phyloP scores from a whole-genome alignment of 352 stramenopile species.

The Globisporangium okanoganense region DNA sequence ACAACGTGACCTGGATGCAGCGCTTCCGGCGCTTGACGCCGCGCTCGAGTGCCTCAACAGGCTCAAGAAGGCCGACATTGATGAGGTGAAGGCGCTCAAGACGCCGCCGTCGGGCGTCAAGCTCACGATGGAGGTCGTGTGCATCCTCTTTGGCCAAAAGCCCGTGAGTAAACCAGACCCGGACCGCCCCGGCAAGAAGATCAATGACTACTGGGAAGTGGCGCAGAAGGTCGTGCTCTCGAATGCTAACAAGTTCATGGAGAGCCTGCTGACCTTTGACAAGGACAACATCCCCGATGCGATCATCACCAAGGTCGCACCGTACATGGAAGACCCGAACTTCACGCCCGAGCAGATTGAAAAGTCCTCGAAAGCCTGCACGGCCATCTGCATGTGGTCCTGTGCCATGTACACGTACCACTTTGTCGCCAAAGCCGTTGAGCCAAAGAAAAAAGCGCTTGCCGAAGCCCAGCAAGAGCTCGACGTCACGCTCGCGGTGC shows the following conservation, averaged over 20 bases:
- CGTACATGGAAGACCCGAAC: conserved; percentile 88
- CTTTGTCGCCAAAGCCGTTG: conserved; percentile 77
- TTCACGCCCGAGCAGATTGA: conserved; percentile 91
- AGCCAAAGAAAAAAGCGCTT: conserved; percentile 71
- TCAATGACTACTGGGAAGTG: conserved; percentile 91
- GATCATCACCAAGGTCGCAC: conserved; percentile 76
- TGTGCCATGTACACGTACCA: conserved; percentile 86
- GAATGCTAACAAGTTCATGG: conserved; percentile 92
- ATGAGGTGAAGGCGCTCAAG: conserved; percentile 91
- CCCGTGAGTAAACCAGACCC: conserved; percentile 86
- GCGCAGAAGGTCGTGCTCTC: conserved; percentile 87
- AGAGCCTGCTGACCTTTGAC: conserved; percentile 87
- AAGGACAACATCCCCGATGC: conserved; percentile 93
- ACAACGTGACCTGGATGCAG: conserved; percentile 84
- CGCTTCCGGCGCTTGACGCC: conserved; percentile 81
- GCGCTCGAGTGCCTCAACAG: conserved; percentile 88
- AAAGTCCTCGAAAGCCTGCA: conserved; percentile 90
- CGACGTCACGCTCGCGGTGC: conserved; percentile 42
- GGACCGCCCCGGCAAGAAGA: conserved; percentile 87
- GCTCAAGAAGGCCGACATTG: conserved; percentile 90
- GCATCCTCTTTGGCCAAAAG: conserved; percentile 90
- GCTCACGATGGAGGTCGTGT: conserved; percentile 92
- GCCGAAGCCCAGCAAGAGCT: conserved; percentile 55
- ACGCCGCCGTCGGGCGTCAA: conserved; percentile 89
- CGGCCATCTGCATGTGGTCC: conserved; percentile 89